A percentile compares a stretch with the other conserved stretches of the same genome.
Conservation (phyloP, 2,329 filamentous ascomycete species). For the Neoscytalidium dimidiatum region DNA sequence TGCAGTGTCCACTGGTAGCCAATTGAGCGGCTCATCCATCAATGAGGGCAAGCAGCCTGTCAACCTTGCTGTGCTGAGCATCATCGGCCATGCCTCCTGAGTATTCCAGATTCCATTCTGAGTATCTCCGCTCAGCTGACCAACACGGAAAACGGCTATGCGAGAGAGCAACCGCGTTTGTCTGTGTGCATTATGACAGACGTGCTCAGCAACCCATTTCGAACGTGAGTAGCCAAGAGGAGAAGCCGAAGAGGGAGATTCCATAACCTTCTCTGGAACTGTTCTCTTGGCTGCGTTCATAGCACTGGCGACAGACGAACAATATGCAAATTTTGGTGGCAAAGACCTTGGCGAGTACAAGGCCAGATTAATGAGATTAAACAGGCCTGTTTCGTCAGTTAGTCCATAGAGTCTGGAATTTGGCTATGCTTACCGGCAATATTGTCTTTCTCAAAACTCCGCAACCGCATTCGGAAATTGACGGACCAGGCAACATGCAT, state of each 20-base stretch:
- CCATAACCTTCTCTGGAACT: slow-evolving; percentile 46
- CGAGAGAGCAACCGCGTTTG: slow-evolving; percentile 27
- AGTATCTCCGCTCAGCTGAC: slow-evolving; percentile 43
- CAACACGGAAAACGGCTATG: slow-evolving; percentile 41
- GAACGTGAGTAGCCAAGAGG: slow-evolving; percentile 58
- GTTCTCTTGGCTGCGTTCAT: slow-evolving; percentile 30
- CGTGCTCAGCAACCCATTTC: slow-evolving; percentile 57
- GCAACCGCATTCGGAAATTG: slow-evolving; percentile 61
- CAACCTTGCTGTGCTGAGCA: slow-evolving; percentile 34
- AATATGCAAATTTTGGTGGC: slow-evolving; percentile 49
- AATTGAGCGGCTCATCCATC: slow-evolving; percentile 31
- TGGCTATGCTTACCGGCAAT: slow-evolving; percentile 42
- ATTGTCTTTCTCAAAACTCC: slow-evolving; percentile 57
- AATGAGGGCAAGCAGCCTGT: slow-evolving; percentile 35
- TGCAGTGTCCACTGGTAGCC: slow-evolving; percentile 41
- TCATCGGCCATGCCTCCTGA: slow-evolving; percentile 39
- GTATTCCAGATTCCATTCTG: slow-evolving; percentile 31
- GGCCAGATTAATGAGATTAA: slow-evolving; percentile 52
- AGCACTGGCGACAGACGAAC: slow-evolving; percentile 54
- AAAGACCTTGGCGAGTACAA: slow-evolving; percentile 32
- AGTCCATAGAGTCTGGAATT: slow-evolving; percentile 15
- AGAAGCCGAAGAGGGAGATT: slow-evolving; percentile 46
- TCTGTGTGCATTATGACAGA: slow-evolving; percentile 47
- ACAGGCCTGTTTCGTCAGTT: slow-evolving; percentile 35
- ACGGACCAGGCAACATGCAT: slow-evolving; percentile 68